Evolutionary conservation across 768 basidiomycete species (phyloP).

Genomic region (Boletus subcaerulescens): DNA sequence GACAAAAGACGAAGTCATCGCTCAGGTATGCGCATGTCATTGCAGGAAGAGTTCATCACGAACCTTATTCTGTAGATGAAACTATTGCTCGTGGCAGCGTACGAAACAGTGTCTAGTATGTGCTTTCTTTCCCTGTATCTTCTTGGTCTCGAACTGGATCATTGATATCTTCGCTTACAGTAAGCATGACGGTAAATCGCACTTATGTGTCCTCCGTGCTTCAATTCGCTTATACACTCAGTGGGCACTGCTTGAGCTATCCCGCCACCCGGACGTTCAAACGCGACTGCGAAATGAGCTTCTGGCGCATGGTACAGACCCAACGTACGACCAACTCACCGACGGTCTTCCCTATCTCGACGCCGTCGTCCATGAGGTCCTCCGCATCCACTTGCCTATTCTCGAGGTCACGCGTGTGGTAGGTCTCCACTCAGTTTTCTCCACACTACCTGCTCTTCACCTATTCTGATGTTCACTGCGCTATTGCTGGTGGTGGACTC

Average conservation of each 20-base stretch:
- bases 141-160: background rate
- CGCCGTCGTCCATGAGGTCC: slow-evolving; percentile 37
- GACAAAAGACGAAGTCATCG: background rate
- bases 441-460: slow-evolving; percentile 31
- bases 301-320: background rate
- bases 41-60: background rate
- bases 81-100: background rate
- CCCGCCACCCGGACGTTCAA: background rate
- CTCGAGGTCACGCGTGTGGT: slow-evolving; percentile 15
- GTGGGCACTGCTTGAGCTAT: background rate
- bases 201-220: background rate
- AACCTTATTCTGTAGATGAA: background rate
- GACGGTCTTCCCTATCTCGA: background rate
- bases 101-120: background rate
- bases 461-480: background rate
- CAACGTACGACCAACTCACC: background rate
- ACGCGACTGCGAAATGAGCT: background rate
- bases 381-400: slow-evolving; percentile 42
- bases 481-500: background rate
- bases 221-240: background rate
- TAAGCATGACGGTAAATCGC: background rate
- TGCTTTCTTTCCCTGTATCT: background rate
- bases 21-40: background rate
- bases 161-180: background rate
- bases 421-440: background rate